phyloP scores from a whole-genome alignment of 108 stramenopile genomes.

The Skeletonema menzelii region DNA sequence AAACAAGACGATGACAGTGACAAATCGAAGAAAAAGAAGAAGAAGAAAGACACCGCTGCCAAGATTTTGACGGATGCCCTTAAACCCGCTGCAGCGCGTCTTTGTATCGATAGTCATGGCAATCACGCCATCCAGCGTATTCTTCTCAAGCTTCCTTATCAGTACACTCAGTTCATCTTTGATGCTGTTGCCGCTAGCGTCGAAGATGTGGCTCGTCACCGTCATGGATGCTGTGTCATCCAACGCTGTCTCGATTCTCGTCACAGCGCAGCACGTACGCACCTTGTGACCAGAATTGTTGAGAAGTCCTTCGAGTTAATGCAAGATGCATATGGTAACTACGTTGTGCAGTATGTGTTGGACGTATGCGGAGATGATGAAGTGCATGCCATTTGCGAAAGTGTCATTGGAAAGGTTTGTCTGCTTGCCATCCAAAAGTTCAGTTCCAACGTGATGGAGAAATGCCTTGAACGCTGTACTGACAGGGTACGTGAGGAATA shows the following conservation, averaged over 20 bases:
- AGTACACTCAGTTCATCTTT: slow-evolving; percentile 92
- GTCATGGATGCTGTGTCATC: slow-evolving; percentile 98
- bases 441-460: slow-evolving; percentile 98
- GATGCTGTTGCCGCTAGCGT: slow-evolving; percentile 90
- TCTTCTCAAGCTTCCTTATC: slow-evolving; percentile 88
- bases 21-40: slow-evolving; percentile 25
- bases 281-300: slow-evolving; percentile 89
- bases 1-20: slow-evolving; percentile 1
- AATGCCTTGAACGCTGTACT: slow-evolving; percentile 93
- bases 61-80: slow-evolving; percentile 83
- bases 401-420: slow-evolving; percentile 87
- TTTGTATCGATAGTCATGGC: slow-evolving; percentile 97
- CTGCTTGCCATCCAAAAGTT: slow-evolving; percentile 96
- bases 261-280: slow-evolving; percentile 75
- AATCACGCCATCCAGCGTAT: slow-evolving; percentile 96
- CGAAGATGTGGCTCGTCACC: slow-evolving; percentile 94
- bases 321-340: slow-evolving; percentile 96
- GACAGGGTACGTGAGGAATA: slow-evolving; percentile 86
- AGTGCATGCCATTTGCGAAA: slow-evolving; percentile 89
- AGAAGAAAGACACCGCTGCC: slow-evolving; percentile 69
- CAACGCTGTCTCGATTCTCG: slow-evolving; percentile 96
- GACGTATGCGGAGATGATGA: slow-evolving; percentile 92
- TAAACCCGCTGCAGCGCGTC: slow-evolving; percentile 87
- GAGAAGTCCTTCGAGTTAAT: slow-evolving; percentile 94
- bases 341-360: slow-evolving; percentile 93